Percentiles rank a stretch among this genome's conserved stretches.
Evolutionary conservation across 1,139 yeast species (phyloP).

Genomic region (Pichia sp.): DNA sequence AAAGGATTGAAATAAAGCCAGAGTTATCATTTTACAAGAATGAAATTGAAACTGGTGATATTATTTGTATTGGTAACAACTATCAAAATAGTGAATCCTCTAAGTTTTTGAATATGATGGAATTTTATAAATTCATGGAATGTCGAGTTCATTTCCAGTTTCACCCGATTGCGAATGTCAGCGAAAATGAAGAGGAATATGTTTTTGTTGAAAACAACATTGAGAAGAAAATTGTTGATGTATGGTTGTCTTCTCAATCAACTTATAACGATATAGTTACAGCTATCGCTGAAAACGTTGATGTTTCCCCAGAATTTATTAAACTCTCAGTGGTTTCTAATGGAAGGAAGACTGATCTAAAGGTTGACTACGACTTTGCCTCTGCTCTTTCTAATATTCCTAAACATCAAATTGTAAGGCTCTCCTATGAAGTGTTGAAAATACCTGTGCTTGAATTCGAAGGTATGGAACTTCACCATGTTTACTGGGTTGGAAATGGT

Average conservation of each 20-base stretch:
- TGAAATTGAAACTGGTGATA: conserved; percentile 76
- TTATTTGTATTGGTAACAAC: conserved; percentile 38
- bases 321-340: conserved; percentile 49
- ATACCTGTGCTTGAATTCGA: conserved; percentile 74
- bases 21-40: conserved; percentile 47
- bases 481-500: conserved; percentile 56
- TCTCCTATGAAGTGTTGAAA: conserved; percentile 59
- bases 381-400: conserved; percentile 43
- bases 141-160: conserved; percentile 59
- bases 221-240: conserved; percentile 33
- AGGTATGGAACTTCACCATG: conserved; percentile 55
- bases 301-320: conserved; percentile 54
- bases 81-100: conserved; percentile 12
- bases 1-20: conserved; percentile 45
- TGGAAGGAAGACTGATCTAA: conserved; percentile 10
- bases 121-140: conserved; percentile 57
- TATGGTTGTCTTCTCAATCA: conserved; percentile 65
- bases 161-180: conserved; percentile 37
- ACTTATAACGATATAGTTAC: conserved; percentile 53
- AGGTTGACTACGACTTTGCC: conserved; percentile 41
- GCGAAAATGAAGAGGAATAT: conserved; percentile 21
- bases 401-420: conserved; percentile 19
- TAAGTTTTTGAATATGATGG: conserved; percentile 31
- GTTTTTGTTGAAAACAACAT: conserved; percentile 16
- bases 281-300: conserved; percentile 47